Evolutionary conservation across 2,329 filamentous ascomycete genomes (phyloP).

Genomic region (Colletotrichum neosansevieriae): DNA sequence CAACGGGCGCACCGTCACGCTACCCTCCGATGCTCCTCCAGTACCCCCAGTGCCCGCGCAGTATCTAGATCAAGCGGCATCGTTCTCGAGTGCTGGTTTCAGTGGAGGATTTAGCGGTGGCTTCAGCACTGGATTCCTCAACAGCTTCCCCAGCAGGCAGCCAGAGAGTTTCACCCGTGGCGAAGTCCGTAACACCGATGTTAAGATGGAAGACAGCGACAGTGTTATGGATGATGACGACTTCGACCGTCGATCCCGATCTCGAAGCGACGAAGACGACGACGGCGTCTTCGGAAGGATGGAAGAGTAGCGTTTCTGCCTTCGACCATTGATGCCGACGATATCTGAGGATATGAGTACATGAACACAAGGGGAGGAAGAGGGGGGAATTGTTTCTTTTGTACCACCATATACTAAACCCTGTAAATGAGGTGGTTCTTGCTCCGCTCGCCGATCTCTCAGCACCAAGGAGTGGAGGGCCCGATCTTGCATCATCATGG

Average conservation of each 20-base stretch:
- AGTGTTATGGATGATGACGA: slow-evolving; percentile 75
- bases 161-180: slow-evolving; percentile 75
- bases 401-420: slow-evolving; percentile 58
- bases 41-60: slow-evolving; percentile 88
- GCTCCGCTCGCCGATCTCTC: slow-evolving; percentile 72
- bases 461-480: slow-evolving; percentile 76
- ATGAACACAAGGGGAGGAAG: slow-evolving; percentile 43
- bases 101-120: slow-evolving; percentile 59
- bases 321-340: slow-evolving; percentile 35
- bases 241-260: slow-evolving; percentile 70
- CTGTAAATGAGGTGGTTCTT: slow-evolving; percentile 66
- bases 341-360: slow-evolving; percentile 40
- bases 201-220: slow-evolving; percentile 77
- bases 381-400: slow-evolving; percentile 59
- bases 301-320: slow-evolving; percentile 75
- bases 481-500: slow-evolving; percentile 46
- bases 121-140: slow-evolving; percentile 69
- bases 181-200: slow-evolving; percentile 67
- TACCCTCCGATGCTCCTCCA: slow-evolving; percentile 82
- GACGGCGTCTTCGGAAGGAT: slow-evolving; percentile 96
- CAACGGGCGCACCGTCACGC: slow-evolving; percentile 69
- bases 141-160: slow-evolving; percentile 70
- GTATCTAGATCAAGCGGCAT: slow-evolving; percentile 73
- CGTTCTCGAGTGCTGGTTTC: slow-evolving; percentile 71
- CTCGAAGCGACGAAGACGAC: slow-evolving; percentile 87